Evolutionary conservation across 1,284 basidiomycete species (phyloP).

Genomic region (Ceratobasidium sp.): DNA sequence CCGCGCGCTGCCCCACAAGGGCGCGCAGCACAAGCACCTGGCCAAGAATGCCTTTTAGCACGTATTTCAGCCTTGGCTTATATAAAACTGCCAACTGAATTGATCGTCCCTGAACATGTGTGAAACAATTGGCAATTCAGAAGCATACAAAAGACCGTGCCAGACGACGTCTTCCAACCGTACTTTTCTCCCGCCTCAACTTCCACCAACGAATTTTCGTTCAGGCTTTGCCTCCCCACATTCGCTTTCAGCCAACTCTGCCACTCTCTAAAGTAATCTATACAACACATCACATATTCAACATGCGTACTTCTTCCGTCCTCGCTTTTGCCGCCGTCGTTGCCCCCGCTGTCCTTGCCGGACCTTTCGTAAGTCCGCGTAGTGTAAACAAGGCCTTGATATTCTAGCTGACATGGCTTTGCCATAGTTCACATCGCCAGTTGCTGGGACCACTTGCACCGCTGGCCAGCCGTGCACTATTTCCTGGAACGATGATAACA

Average conservation of each 20-base stretch:
- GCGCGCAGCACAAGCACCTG: background rate
- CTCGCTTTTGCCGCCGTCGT: slow-evolving; percentile 16
- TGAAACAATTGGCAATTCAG: slow-evolving; percentile 35
- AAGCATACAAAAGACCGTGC: slow-evolving; percentile 19
- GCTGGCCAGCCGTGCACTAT: slow-evolving; percentile 55
- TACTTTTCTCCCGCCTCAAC: slow-evolving; percentile 6
- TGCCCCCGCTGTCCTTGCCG: slow-evolving; percentile 29
- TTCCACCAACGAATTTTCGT: slow-evolving; percentile 5
- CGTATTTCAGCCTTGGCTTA: slow-evolving; percentile 31
- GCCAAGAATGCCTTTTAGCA: background rate
- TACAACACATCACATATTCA: slow-evolving; percentile 16
- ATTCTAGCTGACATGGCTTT: background rate
- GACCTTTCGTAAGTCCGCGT: slow-evolving; percentile 13
- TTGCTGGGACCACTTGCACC: slow-evolving; percentile 50
- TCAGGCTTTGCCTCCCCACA: slow-evolving; percentile 10
- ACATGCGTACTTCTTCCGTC: slow-evolving; percentile 35
- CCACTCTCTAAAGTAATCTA: background rate
- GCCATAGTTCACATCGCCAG: slow-evolving; percentile 46
- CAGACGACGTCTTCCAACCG: background rate
- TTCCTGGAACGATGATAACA: slow-evolving; percentile 56
- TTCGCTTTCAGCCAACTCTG: slow-evolving; percentile 35
- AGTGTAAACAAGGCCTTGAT: no score
- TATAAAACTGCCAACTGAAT: slow-evolving; percentile 3
- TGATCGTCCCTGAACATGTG: slow-evolving; percentile 12
- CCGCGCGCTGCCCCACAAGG: no score